A percentile compares a stretch with the other conserved stretches of the same genome.
Conservation (phyloP, 1,139 yeast genomes). For the Meyerozyma carpophila region DNA sequence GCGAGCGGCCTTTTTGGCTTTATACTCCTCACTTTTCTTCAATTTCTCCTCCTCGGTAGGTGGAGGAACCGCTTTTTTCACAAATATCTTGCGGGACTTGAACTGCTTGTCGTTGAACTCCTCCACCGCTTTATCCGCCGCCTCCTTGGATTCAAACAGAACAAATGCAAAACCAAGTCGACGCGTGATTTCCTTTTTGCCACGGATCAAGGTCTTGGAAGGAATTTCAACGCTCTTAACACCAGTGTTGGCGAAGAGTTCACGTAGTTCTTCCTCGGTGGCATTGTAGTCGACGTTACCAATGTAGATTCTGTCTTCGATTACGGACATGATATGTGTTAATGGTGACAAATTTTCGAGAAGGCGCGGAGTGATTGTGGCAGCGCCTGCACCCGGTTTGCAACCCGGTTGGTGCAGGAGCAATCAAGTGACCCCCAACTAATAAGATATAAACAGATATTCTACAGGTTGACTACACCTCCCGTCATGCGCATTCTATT, state of each 20-base stretch:
- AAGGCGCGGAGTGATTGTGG: neutral
- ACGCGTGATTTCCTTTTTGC: constrained; percentile 28
- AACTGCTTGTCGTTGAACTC: constrained; percentile 39
- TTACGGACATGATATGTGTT: neutral
- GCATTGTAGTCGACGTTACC: constrained; percentile 50
- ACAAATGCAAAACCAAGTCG: constrained; percentile 53
- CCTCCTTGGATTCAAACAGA: constrained; percentile 38
- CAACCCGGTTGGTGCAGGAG: neutral
- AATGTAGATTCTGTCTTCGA: constrained; percentile 24
- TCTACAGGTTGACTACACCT: too few species aligned
- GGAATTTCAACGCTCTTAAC: constrained; percentile 30
- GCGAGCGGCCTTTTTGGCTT: constrained; percentile 23
- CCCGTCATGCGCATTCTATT: neutral
- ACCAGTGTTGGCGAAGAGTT: constrained; percentile 22
- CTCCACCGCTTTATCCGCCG: constrained; percentile 45
- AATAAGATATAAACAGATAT: too few species aligned
- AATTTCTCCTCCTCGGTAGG: constrained; percentile 45
- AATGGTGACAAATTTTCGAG: neutral
- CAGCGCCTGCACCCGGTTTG: neutral
- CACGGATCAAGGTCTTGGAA: constrained; percentile 28
- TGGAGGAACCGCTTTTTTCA: constrained; percentile 49
- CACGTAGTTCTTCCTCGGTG: constrained; percentile 46
- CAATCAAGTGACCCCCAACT: too few species aligned
- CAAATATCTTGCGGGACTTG: constrained; percentile 43
- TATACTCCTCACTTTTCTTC: constrained; percentile 31